These are phyloP conservation scores for Tranzscheliella williamsii DNA, from an alignment of 1,284 basidiomycete genomes.

Conservation along the genomic window DNA sequence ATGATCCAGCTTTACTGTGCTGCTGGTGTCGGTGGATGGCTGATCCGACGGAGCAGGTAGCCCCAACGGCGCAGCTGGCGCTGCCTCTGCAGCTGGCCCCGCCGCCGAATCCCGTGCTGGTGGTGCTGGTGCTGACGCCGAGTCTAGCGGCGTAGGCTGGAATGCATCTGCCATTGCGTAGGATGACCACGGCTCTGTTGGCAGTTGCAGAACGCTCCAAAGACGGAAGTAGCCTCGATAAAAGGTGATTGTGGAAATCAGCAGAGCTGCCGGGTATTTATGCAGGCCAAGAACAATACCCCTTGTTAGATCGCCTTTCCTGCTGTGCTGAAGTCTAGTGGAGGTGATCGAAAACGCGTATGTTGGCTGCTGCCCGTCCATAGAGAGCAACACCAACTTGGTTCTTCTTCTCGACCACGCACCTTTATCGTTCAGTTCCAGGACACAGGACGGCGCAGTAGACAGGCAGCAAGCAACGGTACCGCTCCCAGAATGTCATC, in stretches of 20 bases:
- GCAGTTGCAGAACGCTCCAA: no score
- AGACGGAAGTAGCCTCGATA: no score
- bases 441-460: neutral
- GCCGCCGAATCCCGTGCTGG: no score
- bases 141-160: no score
- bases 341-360: slow-evolving; percentile 43
- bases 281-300: no score
- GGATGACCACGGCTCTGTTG: no score
- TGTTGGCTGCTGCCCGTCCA: neutral
- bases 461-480: neutral
- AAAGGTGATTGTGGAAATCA: no score
- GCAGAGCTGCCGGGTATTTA: no score
- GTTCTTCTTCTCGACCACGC: neutral
- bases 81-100: no score
- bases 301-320: neutral
- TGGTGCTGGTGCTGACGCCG: no score
- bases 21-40: slow-evolving; percentile 8
- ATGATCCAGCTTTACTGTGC: slow-evolving; percentile 46
- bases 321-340: slow-evolving; percentile 2
- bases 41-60: slow-evolving; percentile 34
- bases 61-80: slow-evolving; percentile 9
- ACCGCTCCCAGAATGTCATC: slow-evolving; percentile 10
- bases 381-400: slow-evolving; percentile 21
- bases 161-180: no score
- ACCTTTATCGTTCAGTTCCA: neutral